Evolutionary conservation across 768 basidiomycete genomes (phyloP), one percentile per base, ranked within the genome.

Genomic region (Suillus subaureus): DNA sequence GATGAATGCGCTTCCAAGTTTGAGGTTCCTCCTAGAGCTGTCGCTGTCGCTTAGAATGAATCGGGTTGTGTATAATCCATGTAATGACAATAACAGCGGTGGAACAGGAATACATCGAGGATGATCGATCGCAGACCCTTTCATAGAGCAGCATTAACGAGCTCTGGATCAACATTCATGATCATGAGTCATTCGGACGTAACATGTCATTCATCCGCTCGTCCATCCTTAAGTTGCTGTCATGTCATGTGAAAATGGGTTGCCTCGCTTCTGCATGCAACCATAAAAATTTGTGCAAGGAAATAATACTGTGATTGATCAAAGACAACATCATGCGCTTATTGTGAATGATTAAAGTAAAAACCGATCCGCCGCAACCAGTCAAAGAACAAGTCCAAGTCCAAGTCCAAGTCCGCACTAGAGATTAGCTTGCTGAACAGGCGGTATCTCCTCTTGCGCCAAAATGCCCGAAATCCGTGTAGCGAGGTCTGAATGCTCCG

Each of bases 1-100:
- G 92, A 94, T 70, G 76, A 81, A 42, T 78, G 81, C 40, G 85
- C 84, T 6, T 75, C 83, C n/a, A 88, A 85, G 64, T 92, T 86
- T 76, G 72, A 74, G 54, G 83, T 91, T 26, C 91, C 92, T 33
- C 80, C 87, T 11, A 74, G 83, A 54, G 85, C 81, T 28, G 73
- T 79, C 16, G 71, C 51, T 5, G 57, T 57, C 55, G 43, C 63
- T 67, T 45, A 62, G 60, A 13, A 18, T 45, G 13, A 26, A 64
- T 42, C 8, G 42, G 16, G 42, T 18, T 18, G 42, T 42, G 42
- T 42, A 42, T 47, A 1, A 6, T 2, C n/a, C 45, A n/a, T 47
- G n/a, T 23, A 47, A 12, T n/a, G 45, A 12, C n/a, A 40, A 16
- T 35, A 11, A 35, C 35, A 35, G 35, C 33, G 33, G 33, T 35